Conservation (phyloP, 768 basidiomycete species). For the Dioszegia crocea region DNA sequence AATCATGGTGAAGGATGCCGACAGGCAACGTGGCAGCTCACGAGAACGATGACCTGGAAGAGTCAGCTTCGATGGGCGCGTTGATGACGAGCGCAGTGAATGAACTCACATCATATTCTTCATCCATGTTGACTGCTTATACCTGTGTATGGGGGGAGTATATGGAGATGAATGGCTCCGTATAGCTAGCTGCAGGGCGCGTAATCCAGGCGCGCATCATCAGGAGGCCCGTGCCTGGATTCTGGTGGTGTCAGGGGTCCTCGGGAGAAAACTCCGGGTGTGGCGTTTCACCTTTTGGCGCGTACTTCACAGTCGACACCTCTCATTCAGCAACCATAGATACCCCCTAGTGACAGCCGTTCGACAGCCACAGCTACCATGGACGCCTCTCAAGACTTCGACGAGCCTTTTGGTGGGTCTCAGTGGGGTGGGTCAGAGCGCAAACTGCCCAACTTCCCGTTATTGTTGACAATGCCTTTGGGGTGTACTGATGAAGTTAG, state of each 20-base stretch:
- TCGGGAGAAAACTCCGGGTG: neutral
- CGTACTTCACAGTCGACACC: no score
- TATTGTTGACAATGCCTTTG: neutral
- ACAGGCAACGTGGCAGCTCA: conserved; percentile 12
- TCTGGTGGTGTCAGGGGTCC: neutral
- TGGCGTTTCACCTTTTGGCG: conserved; percentile 1
- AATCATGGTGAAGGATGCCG: neutral
- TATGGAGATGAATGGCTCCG: no score
- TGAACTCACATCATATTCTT: conserved; percentile 83
- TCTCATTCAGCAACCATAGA: no score
- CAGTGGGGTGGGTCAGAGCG: neutral
- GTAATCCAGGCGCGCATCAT: no score
- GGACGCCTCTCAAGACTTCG: conserved; percentile 34
- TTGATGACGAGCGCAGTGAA: no score
- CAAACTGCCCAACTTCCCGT: neutral
- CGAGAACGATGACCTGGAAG: conserved; percentile 46
- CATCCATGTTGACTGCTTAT: conserved; percentile 69
- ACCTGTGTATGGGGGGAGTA: neutral
- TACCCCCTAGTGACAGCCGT: no score
- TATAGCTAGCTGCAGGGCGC: no score
- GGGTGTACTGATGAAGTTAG: conserved; percentile 11
- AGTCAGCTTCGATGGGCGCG: neutral
- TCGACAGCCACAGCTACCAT: conserved; percentile 25
- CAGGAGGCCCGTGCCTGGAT: no score
- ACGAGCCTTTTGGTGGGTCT: conserved; percentile 14